Percentiles rank a stretch among this genome's conserved stretches.
Evolutionary conservation across 257 asterid genomes (phyloP).

Genomic region (Penstemon newberryi): DNA sequence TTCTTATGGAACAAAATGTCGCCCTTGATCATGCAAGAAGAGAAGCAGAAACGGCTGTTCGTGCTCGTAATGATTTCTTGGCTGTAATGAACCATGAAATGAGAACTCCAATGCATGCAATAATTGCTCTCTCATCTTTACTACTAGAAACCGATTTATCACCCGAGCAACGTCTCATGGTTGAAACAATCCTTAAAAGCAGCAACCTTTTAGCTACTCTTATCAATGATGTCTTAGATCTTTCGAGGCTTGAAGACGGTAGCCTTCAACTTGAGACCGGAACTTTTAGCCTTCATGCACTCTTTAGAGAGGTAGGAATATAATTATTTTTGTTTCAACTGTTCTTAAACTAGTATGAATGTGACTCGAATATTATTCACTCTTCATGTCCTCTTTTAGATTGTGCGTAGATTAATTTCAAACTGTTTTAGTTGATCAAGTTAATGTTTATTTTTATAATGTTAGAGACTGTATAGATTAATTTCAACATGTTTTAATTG

Average conservation of each 20-base stretch:
- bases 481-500: no score
- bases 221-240: conserved; percentile 94
- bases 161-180: conserved; percentile 98
- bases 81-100: conserved; percentile 99
- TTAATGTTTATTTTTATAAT: no score
- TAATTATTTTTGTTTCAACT: not conserved
- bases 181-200: conserved; percentile 92
- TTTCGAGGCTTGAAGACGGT: conserved; percentile 97
- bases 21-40: conserved; percentile 91
- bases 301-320: conserved; percentile 72
- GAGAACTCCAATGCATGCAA: conserved; percentile 99
- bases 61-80: conserved; percentile 95
- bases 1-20: conserved; percentile 85
- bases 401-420: no score
- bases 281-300: conserved; percentile 76
- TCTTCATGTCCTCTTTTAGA: no score
- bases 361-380: not conserved
- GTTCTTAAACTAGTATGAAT: conserved; percentile 4
- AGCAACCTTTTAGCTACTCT: conserved; percentile 96
- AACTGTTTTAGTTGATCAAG: no score
- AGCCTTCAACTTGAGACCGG: conserved; percentile 85
- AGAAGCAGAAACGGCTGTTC: conserved; percentile 97
- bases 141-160: conserved; percentile 82
- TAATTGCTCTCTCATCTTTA: conserved; percentile 86
- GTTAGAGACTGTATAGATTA: no score